phyloP scores from a whole-genome alignment of 2,329 filamentous ascomycete genomes.

The Penicillium fuscoglaucum region DNA sequence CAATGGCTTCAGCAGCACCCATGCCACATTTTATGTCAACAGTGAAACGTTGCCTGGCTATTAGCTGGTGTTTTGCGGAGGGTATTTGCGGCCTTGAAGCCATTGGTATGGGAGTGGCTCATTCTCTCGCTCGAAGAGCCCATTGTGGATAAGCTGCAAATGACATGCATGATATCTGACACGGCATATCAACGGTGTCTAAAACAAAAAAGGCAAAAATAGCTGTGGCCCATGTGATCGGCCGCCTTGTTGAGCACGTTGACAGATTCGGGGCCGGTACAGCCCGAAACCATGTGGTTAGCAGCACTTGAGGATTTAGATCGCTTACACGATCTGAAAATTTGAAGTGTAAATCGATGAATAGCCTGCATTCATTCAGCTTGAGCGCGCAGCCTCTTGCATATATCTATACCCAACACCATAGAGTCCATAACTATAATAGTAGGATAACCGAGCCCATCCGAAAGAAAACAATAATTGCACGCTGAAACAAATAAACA shows the following conservation, averaged over 20 bases:
- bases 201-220: neutral
- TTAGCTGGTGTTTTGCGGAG: neutral
- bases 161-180: neutral
- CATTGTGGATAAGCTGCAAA: neutral
- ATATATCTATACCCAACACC: constrained; percentile 8
- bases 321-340: neutral
- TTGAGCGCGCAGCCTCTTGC: constrained; percentile 11
- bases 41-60: constrained; percentile 22
- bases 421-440: constrained; percentile 6
- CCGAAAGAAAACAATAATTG: neutral
- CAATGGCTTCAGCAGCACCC: constrained; percentile 25
- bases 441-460: constrained; percentile 6
- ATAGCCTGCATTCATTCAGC: constrained; percentile 17
- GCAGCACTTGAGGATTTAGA: neutral
- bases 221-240: neutral
- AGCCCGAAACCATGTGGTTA: neutral
- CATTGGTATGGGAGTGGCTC: neutral
- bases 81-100: neutral
- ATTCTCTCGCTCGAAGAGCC: neutral
- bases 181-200: neutral
- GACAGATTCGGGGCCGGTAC: neutral
- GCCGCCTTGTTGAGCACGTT: neutral
- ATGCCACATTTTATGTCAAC: constrained; percentile 25
- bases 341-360: constrained; percentile 5
- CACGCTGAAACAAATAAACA: constrained; percentile 6